A percentile compares a stretch with the other conserved stretches of the same genome.
These are phyloP conservation scores for Plenodomus lindquistii DNA, from an alignment of 2,329 filamentous ascomycete species.

Conservation along the genomic window DNA sequence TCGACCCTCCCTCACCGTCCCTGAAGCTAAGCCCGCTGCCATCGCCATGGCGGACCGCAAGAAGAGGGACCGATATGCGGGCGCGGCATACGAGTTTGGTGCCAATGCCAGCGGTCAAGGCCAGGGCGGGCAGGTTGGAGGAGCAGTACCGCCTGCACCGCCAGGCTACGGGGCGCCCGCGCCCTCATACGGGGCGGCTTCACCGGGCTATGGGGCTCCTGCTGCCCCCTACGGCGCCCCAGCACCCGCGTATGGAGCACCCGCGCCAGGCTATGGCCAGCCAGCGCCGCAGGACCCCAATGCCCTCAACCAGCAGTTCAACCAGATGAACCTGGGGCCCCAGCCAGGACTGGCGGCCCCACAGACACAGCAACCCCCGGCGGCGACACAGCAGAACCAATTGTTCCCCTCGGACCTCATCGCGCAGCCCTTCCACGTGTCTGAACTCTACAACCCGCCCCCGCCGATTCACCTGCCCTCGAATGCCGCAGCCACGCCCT, in stretches of 20 bases:
- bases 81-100: slow-evolving; percentile 93
- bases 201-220: slow-evolving; percentile 41
- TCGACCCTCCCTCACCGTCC: slow-evolving; percentile 10
- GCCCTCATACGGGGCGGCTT: slow-evolving; percentile 41
- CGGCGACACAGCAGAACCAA: slow-evolving; percentile 64
- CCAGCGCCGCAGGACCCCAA: slow-evolving; percentile 61
- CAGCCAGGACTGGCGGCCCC: slow-evolving; percentile 46
- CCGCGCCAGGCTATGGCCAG: slow-evolving; percentile 39
- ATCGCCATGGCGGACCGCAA: slow-evolving; percentile 53
- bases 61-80: slow-evolving; percentile 95
- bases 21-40: slow-evolving; percentile 14
- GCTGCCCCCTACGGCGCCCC: slow-evolving; percentile 44
- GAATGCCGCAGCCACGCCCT: slow-evolving; percentile 92
- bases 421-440: slow-evolving; percentile 90
- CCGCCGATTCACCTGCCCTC: slow-evolving; percentile 88
- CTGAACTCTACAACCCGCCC: slow-evolving; percentile 87
- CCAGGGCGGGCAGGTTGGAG: slow-evolving; percentile 48
- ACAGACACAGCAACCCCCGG: slow-evolving; percentile 35
- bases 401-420: slow-evolving; percentile 90
- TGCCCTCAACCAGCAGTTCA: slow-evolving; percentile 77
- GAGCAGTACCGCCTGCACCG: slow-evolving; percentile 38
- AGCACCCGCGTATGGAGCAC: slow-evolving; percentile 39
- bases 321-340: slow-evolving; percentile 71
- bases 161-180: slow-evolving; percentile 36
- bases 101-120: slow-evolving; percentile 70